Evolutionary conservation across 768 basidiomycete species (phyloP), one percentile per base, ranked within the genome.

Genomic region (Rhodosporidiobolus odoratus): DNA sequence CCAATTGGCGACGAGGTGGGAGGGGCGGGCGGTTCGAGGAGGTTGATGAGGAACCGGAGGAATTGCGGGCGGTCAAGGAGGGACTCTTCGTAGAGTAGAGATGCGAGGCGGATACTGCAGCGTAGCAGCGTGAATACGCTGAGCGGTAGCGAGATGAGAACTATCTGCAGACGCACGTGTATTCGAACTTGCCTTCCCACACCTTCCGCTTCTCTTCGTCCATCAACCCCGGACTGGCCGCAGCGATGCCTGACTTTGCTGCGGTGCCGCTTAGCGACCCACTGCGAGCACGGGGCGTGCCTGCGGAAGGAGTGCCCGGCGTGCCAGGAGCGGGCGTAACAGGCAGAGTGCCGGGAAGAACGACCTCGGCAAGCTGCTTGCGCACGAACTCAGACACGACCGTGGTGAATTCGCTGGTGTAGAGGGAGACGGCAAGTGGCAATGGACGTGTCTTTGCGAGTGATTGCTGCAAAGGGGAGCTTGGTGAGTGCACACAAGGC

Each of bases 341-440:
- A n/a, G n/a, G n/a, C n/a, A n/a, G n/a, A 8, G 50, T 0, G 23
- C 34, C 0, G 0, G 48, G 40, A 0, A 75, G 47, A 25, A 60
- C 58, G 27, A 77, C 47, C 45, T 75, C 73, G 53, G 61, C 54
- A 21, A 78, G 64, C 40, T 75, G 74, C 34, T 71, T 74, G 34
- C 74, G 75, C 25, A 78, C 47, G 41, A 69, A 75, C 7, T 72
- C 74, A 60, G 66, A 62, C 5, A 76, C 69, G 37, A 73, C 62
- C 23, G 58, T 58, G 4, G 77, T 76, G 68, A 74, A 78, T 41
- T 78, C 77, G 27, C 60, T 45, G 1, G 75, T 71, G 71, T 73
- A 78, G 38, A 64, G 65, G 10, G 53, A 37, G 34, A 73, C 65
- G 21, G 67, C 62, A 34, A 57, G 30, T 4, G 65, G 19, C 17